Base-by-base conservation (phyloP, 441 rosid genomes). In the Jatropha multifida region DNA sequence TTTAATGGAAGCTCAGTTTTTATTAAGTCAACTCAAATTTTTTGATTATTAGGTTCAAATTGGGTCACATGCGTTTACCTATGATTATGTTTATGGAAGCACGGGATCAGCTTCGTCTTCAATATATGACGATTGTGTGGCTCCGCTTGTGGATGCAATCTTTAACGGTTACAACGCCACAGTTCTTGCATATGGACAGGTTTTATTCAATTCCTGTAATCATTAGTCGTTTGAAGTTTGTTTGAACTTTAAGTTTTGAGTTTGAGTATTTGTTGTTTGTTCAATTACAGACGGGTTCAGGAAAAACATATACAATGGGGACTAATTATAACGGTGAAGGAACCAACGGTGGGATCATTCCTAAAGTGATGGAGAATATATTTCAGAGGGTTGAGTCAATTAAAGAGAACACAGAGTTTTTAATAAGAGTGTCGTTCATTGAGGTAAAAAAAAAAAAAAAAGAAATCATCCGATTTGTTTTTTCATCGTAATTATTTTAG, bases 141-240 rank as follows among this genome's bases (percentile, higher is more conserved):
- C 95, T 71, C 97, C 98, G 2, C 90, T 96, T 7, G 90, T 93
- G 18, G 99, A 90, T 12, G 98, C 99, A 0, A 78, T 96, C 6
- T 88, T 90, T 59, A 86, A 77, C 81, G 99, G 99, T 27, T 93
- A 96, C 37, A 96, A 96, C 71, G 99, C 98, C 8, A 96, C 99
- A 0, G 97, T 96, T 75, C 94, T 96, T 1, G 99, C 99, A 18
- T 96, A 96, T 41, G 99, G 99, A 64, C 99, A 90, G 97, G 99
- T 95, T 77, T 42, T 42, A 15, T 37, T 44, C 17, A 7, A 13
- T 42, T 59, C 2, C 26, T 46, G 17, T 8, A 42, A 26, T 66
- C 59, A 15, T 56, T 17, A 4, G 7, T 14, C 26, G 1, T 1
- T 70, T 71, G 12, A 4, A 17, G 41, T 44, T 0, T 18, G 66